Percentiles rank a stretch among this genome's conserved stretches.
Conservation (phyloP, 2,329 filamentous ascomycete genomes). For the Nigrograna mackinnonii region DNA sequence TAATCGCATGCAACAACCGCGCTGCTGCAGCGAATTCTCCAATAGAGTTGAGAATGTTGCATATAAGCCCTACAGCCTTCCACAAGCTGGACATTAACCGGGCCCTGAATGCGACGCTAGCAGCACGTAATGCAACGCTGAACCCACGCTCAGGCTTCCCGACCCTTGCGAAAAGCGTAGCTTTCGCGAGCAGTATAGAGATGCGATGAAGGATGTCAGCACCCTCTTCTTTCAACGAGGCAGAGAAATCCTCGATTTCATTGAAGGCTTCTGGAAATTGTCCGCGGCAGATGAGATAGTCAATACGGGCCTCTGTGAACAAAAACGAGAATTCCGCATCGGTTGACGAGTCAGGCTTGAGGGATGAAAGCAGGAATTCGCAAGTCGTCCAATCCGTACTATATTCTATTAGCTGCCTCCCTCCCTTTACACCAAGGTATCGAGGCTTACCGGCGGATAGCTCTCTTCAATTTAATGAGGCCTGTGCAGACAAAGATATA, state of each 20-base stretch:
- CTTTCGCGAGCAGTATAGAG: conserved; percentile 73
- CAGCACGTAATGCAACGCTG: conserved; percentile 74
- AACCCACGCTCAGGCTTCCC: conserved; percentile 76
- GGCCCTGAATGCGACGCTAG: conserved; percentile 72
- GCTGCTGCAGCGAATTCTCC: conserved; percentile 71
- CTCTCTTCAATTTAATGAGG: conserved; percentile 66
- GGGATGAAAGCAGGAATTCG: conserved; percentile 59
- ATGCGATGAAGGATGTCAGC: conserved; percentile 71
- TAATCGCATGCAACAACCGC: conserved; percentile 66
- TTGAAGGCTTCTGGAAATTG: conserved; percentile 58
- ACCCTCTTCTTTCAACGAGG: conserved; percentile 55
- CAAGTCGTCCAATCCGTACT: conserved; percentile 63
- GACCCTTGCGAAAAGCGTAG: conserved; percentile 67
- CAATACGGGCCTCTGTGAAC: conserved; percentile 62
- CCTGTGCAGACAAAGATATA: conserved; percentile 70
- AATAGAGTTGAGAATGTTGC: conserved; percentile 69
- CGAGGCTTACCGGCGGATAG: conserved; percentile 56
- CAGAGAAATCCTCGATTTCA: conserved; percentile 56
- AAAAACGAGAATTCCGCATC: conserved; percentile 65
- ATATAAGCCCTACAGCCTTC: conserved; percentile 69
- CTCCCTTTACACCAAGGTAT: too few species aligned
- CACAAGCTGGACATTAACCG: conserved; percentile 72
- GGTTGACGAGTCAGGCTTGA: conserved; percentile 55
- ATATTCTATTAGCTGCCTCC: neutral
- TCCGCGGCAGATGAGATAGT: conserved; percentile 59